Evolutionary conservation across 805 yeast genomes (phyloP).

Genomic region (Hanseniaspora osmophila): DNA sequence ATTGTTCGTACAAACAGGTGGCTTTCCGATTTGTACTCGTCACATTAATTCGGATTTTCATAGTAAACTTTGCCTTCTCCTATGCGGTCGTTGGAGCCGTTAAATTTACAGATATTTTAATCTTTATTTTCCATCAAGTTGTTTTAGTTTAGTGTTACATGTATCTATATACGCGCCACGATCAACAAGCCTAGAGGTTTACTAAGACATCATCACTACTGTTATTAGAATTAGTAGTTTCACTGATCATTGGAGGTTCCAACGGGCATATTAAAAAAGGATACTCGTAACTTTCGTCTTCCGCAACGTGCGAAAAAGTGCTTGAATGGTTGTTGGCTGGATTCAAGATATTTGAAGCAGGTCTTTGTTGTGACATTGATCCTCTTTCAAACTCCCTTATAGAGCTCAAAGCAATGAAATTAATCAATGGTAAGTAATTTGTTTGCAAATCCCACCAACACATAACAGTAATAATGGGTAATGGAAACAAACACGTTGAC

Average conservation of each 20-base stretch:
- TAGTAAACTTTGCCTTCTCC: slow-evolving; percentile 14
- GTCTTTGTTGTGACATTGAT: slow-evolving; percentile 9
- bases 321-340: neutral
- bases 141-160: neutral
- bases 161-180: neutral
- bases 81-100: slow-evolving; percentile 5
- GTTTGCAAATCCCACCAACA: slow-evolving; percentile 71
- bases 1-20: slow-evolving; percentile 16
- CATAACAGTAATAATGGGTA: slow-evolving; percentile 54
- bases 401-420: slow-evolving; percentile 78
- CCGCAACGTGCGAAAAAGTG: slow-evolving; percentile 6
- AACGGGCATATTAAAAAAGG: slow-evolving; percentile 56
- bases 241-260: slow-evolving; percentile 72
- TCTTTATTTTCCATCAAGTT: slow-evolving; percentile 3
- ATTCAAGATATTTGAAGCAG: slow-evolving; percentile 6
- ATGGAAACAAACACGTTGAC: slow-evolving; percentile 59
- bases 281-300: slow-evolving; percentile 49
- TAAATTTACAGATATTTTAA: neutral
- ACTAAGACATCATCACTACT: neutral
- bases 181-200: too few relatives aligned
- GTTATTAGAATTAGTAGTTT: neutral
- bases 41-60: slow-evolving; percentile 9
- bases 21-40: slow-evolving; percentile 10
- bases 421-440: slow-evolving; percentile 65
- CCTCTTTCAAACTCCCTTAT: slow-evolving; percentile 35